These are phyloP conservation scores for Globisporangium barbulae DNA, from an alignment of 352 stramenopile species.

Conservation along the genomic window DNA sequence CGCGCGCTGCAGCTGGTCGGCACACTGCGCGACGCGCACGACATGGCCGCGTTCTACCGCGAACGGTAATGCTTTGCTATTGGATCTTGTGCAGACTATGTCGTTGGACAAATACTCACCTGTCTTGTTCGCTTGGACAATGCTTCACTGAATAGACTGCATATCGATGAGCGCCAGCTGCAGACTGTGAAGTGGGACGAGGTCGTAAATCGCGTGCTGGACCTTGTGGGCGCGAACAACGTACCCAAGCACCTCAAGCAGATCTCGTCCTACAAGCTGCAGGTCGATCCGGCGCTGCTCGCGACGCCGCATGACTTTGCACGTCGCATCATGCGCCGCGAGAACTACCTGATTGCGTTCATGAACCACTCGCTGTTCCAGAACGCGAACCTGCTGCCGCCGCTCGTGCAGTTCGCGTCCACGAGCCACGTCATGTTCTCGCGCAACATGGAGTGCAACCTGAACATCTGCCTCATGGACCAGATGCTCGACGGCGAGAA, in stretches of 20 bases:
- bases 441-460: conserved; percentile 92
- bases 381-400: conserved; percentile 70
- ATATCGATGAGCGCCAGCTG: conserved; percentile 83
- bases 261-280: conserved; percentile 73
- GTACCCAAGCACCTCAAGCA: conserved; percentile 84
- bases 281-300: conserved; percentile 76
- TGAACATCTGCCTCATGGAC: conserved; percentile 96
- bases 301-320: conserved; percentile 89
- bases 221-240: conserved; percentile 65
- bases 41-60: conserved; percentile 92
- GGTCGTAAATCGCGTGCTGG: conserved; percentile 86
- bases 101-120: background rate
- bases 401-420: conserved; percentile 66
- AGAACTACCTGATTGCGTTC: conserved; percentile 98
- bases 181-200: conserved; percentile 88
- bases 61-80: conserved; percentile 38
- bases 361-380: conserved; percentile 96
- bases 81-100: background rate
- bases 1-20: conserved; percentile 78
- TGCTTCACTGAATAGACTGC: conserved; percentile 37
- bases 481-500: conserved; percentile 93
- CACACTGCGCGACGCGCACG: conserved; percentile 81
- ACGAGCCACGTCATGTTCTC: conserved; percentile 82
- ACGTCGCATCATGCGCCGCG: conserved; percentile 95
- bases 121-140: background rate